Base-by-base conservation (phyloP, 2,329 filamentous ascomycete genomes). In the Penicillium nordicum region DNA sequence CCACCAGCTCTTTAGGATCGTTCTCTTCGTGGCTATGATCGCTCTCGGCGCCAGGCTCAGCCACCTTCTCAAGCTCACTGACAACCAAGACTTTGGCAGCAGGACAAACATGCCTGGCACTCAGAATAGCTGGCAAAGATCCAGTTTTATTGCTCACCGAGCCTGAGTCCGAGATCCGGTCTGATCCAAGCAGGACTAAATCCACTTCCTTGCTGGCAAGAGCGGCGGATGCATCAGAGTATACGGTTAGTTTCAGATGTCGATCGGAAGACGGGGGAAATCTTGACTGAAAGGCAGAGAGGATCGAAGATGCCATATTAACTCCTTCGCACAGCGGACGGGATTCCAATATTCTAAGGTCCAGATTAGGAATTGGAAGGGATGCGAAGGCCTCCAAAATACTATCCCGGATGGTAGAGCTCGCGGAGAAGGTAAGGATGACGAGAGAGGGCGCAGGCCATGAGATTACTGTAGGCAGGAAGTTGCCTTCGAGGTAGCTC, bases 71-170 rank as follows among this genome's bases (percentile, higher is more conserved):
- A 6, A 78, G 74, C 53, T 86, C 83, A 43, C 81, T 81, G 4
- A 88, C 61, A 0, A 84, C 81, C 3, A 87, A 69, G 0, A 86
- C 74, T 55, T 78, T 80, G 11, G 73, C 77, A 0, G 57, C 57
- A 0, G 79, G 76, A 4, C 78, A 76, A 3, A 82, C 69, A 48
- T 81, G 69, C 51, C 78, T 82, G 8, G 82, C 80, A 48, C 81
- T 78, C 1, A 88, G 73, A 0, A 84, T 78, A 1, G 82, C 79
- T 1, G 84, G 80, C 7, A 88, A 70, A 1, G 84, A 86, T 0
- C 87, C 86, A 0, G 80, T 84, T 70, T 89, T 89, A 71, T 89
- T 89, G 68, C 80, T 84, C 18, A 88, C 82, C 30, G 82, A 80
- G 2, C 85, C 86, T 0, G 73, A 67, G 0, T 73, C 68, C 12